Evolutionary conservation across 1,284 basidiomycete species (phyloP), one percentile per base, ranked within the genome.

Genomic region (Vanrija sp.): DNA sequence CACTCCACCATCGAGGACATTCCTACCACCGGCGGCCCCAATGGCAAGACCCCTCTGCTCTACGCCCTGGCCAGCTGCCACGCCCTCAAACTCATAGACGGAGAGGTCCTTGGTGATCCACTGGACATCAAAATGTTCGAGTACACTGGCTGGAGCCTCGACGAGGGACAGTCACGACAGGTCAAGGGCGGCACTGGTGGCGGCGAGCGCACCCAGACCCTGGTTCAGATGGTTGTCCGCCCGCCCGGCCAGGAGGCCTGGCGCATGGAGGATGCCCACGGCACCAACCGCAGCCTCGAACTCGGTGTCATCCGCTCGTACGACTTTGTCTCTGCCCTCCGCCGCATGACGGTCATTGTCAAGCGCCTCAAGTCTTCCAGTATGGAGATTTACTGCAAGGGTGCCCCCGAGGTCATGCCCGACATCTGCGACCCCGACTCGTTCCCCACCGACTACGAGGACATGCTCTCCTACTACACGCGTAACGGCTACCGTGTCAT

Each of bases 321-420:
- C 68, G 96, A 99, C 71, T 99, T 99, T 70, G 91, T 95, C 4
- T 97, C 94, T 2, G 81, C 89, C 6, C 81, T 98, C 19, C 84
- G 96, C 38, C 81, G 96, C 50, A 99, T 98, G 96, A 96, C 92
- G 61, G 96, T 98, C 26, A 85, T 99, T 54, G 95, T 98, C 67
- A 98, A 98, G 76, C 83, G 91, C 50, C 83, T 98, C 55, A 96
- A 90, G 76, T 94, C 93, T 61, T 85, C 79, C 45, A 91, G 89
- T 71, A 98, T 98, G 91, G 95, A 98, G 72, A 83, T 98, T 8
- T 98, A 97, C 73, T 94, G 95, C 71, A 99, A 99, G 74, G 96
- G 96, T 21, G 96, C 96, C 1, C 96, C 96, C 0, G 96, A 99
- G 74, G 91, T 96, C 53, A 98, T 99, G 93, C 75, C 80, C 3